These are phyloP conservation scores for Vigna trinervia DNA, from an alignment of 306 rosid species.

Conservation along the genomic window DNA sequence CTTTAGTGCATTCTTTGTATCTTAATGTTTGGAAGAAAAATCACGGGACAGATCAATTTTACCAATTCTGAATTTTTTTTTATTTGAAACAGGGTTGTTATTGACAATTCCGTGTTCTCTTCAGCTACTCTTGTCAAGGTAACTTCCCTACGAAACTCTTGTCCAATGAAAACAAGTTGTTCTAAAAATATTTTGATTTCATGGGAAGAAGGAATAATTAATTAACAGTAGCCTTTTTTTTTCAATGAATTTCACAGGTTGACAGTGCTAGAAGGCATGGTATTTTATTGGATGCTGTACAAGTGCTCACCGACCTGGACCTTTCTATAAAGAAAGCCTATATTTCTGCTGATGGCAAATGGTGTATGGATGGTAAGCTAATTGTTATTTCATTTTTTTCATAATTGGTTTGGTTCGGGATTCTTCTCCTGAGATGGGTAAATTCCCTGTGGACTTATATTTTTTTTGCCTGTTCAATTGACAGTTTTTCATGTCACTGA, in stretches of 20 bases:
- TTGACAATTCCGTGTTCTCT: constrained; percentile 87
- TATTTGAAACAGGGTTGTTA: constrained; percentile 71
- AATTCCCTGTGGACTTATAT: not conserved
- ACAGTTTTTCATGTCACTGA: constrained; percentile 94
- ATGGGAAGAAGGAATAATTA: not conserved
- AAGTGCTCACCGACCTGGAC: constrained; percentile 82
- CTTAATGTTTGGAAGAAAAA: constrained; percentile 11
- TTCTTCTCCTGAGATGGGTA: not conserved
- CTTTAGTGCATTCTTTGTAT: not conserved
- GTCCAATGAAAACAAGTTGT: constrained; percentile 9
- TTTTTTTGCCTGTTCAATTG: constrained; percentile 26
- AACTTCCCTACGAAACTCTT: constrained; percentile 38
- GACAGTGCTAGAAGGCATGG: constrained; percentile 93
- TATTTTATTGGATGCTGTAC: constrained; percentile 88
- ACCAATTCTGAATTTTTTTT: constrained; percentile 57
- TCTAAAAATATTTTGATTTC: not conserved
- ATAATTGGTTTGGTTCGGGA: not conserved
- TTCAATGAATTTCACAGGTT: constrained; percentile 58
- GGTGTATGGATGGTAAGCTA: constrained; percentile 97
- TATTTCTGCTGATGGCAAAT: constrained; percentile 89
- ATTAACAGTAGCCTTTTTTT: constrained; percentile 4
- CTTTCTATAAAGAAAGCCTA: constrained; percentile 87
- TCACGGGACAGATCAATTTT: constrained; percentile 4
- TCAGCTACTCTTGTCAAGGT: constrained; percentile 91
- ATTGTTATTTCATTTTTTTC: not conserved